Conservation (phyloP, 2,329 filamentous ascomycete species). For the Botrytis galanthina region DNA sequence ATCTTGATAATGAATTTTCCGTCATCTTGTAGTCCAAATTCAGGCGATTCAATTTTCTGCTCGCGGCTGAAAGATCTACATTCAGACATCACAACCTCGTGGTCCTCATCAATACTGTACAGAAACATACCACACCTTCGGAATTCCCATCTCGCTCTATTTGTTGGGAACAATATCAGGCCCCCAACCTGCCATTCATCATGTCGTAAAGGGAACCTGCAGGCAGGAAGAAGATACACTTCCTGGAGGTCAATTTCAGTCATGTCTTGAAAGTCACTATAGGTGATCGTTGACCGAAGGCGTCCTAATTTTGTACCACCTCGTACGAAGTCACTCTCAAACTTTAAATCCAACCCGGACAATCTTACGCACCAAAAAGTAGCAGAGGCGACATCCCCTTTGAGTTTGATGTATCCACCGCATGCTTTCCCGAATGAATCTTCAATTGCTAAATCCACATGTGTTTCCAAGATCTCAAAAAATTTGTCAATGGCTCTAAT, state of each 20-base stretch:
- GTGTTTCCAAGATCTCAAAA: not conserved
- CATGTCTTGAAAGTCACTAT: not conserved
- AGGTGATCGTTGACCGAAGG: not conserved
- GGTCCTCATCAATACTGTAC: fast-evolving
- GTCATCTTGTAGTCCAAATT: not conserved
- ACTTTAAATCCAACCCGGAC: fast-evolving
- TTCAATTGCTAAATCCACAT: not conserved
- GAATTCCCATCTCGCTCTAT: not conserved
- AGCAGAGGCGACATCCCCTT: not conserved
- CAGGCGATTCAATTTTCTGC: not conserved
- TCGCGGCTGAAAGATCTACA: not conserved
- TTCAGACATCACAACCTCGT: not conserved
- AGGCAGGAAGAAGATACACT: not conserved
- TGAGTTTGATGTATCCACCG: not conserved
- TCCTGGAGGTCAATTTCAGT: not conserved
- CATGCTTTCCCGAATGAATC: not conserved
- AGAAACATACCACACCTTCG: not conserved
- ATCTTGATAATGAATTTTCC: not conserved
- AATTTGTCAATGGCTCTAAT: fast-evolving
- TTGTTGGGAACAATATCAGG: not conserved
- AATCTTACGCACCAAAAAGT: no score
- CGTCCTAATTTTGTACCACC: not conserved
- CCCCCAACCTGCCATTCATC: fast-evolving
- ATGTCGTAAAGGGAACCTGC: fast-evolving
- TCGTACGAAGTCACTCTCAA: not conserved